These are phyloP conservation scores for Syncephalastrum sp. DNA, from an alignment of 371 early-diverging fungal genomes.

Conservation along the genomic window DNA sequence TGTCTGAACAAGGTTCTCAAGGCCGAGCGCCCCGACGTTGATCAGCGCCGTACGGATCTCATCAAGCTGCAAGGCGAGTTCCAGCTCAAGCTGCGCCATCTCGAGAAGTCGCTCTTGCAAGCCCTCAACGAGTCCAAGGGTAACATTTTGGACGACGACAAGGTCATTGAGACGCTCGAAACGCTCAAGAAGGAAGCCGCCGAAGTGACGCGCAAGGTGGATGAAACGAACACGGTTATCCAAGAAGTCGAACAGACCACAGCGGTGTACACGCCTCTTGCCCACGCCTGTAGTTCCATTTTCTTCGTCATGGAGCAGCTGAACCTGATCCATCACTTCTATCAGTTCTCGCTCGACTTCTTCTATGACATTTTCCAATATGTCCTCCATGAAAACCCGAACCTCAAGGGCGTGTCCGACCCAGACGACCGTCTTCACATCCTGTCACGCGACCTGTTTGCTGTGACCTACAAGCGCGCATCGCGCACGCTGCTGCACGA, in stretches of 20 bases:
- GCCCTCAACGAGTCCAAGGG: constrained; percentile 94
- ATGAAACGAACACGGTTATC: constrained; percentile 94
- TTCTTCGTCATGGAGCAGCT: constrained; percentile 97
- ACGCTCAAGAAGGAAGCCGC: constrained; percentile 94
- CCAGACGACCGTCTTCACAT: constrained; percentile 72
- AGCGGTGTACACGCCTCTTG: constrained; percentile 87
- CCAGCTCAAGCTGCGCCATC: constrained; percentile 86
- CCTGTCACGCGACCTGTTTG: constrained; percentile 83
- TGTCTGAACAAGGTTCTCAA: constrained; percentile 94
- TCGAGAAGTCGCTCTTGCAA: constrained; percentile 92
- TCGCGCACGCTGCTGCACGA: constrained; percentile 87
- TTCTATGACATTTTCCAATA: constrained; percentile 92
- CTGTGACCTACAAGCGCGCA: constrained; percentile 78
- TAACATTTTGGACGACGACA: constrained; percentile 96
- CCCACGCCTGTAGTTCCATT: constrained; percentile 88
- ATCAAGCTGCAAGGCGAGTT: constrained; percentile 96
- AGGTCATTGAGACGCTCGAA: constrained; percentile 92
- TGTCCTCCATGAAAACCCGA: constrained; percentile 80
- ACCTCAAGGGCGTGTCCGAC: constrained; percentile 72
- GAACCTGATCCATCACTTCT: constrained; percentile 86
- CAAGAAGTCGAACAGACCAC: constrained; percentile 93
- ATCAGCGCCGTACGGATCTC: constrained; percentile 88
- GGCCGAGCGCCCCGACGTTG: constrained; percentile 94
- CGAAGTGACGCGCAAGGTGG: constrained; percentile 89
- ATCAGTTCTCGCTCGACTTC: constrained; percentile 97